Evolutionary conservation across 306 rosid species (phyloP), one percentile per base, ranked within the genome.

Genomic region (Sicyos edulis): DNA sequence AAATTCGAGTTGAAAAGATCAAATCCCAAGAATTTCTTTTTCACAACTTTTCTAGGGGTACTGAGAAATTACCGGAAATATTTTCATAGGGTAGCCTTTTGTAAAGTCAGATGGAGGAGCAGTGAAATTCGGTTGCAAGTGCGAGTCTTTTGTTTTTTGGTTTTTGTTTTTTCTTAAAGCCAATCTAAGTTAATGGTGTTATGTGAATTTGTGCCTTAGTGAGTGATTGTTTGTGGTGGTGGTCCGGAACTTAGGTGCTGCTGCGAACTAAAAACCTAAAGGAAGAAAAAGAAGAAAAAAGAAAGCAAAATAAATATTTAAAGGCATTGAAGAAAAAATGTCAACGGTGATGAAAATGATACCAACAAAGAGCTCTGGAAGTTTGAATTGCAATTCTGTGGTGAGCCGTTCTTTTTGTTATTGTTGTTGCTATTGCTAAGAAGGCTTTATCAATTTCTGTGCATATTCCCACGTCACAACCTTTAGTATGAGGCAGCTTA

Each of bases 361-460:
- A 85, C 83, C 55, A 37, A 32, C 49, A 51, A 49, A 29, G 61
- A 75, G 80, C 83, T 83, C 80, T 84, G 83, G 85, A 85, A 73
- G 61, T 69, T 75, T 70, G 79, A 83, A 83, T 81, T 62, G 52
- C 66, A 76, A 74, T 80, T 64, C 80, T 80, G 86, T 68, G 72
- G 86, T 68, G 72, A 70, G 81, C 70, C 85, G 76, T 84, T 76
- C 78, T 85, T 74, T 49, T 71, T 42, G 75, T 62, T 74, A 83
- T 83, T 71, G 83, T 82, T 71, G 47, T 67, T 40, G 42, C 37
- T 56, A 82, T 53, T 76, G 83, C 76, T 79, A 75, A 61, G 70
- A 59, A 59, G 74, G 68, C 96, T 87, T 95, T 91, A 88, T 91
- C 81, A 88, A 85, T 84, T 88, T 91, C 85, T 85, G 95, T 85